Percentiles rank a stretch among this genome's conserved stretches.
Evolutionary conservation across 176 grass and related monocot species (phyloP).

Genomic region (Tillandsia fasciculata): DNA sequence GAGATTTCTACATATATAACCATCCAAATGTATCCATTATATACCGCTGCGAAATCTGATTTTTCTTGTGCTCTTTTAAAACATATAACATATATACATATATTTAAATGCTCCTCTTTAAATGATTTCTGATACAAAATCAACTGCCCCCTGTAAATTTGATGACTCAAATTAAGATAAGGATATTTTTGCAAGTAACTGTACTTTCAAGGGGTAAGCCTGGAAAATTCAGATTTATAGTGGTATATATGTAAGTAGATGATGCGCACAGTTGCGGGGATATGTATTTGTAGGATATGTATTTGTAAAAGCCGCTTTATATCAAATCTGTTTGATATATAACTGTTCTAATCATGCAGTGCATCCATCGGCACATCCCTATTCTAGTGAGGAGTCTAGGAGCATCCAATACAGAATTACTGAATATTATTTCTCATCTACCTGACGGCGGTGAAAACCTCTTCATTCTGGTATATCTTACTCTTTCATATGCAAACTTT

Average conservation of each 20-base stretch:
- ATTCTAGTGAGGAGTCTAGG: conserved; percentile 68
- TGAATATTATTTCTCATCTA: conserved; percentile 81
- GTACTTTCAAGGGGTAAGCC: no score
- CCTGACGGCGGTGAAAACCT: conserved; percentile 95
- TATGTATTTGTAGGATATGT: no score
- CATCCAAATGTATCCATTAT: neutral
- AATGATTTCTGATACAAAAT: no score
- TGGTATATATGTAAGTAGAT: neutral
- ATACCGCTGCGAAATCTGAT: neutral
- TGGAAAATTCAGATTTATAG: no score
- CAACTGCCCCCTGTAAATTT: no score
- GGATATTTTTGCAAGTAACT: no score
- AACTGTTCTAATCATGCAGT: conserved; percentile 31
- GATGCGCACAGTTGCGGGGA: neutral
- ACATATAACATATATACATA: neutral
- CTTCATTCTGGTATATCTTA: conserved; percentile 61
- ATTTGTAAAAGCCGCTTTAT: no score
- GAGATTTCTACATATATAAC: neutral
- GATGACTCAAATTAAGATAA: neutral
- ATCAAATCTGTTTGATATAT: no score
- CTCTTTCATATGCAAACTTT: conserved; percentile 18
- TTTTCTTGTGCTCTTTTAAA: conserved; percentile 14
- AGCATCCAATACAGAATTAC: conserved; percentile 65
- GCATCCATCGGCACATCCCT: conserved; percentile 66
- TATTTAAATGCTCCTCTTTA: neutral